Evolutionary conservation across 1,139 yeast species (phyloP).

Genomic region (Magnusiomyces ingens): DNA sequence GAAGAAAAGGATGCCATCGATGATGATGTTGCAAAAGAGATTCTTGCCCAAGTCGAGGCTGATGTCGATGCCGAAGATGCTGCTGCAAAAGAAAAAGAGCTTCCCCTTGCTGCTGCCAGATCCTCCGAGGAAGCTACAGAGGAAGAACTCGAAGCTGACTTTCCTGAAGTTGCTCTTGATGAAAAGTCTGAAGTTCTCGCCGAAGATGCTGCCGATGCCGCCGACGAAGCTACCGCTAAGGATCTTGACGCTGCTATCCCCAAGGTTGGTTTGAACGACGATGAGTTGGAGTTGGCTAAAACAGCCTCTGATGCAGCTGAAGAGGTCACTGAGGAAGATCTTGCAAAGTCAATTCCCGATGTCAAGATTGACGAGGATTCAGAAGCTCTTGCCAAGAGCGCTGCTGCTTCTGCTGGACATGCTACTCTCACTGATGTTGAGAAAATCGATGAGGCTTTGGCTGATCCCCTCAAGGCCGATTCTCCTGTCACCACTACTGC

Average conservation of each 20-base stretch:
- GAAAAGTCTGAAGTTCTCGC: slow-evolving; percentile 23
- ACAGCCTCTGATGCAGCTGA: slow-evolving; percentile 16
- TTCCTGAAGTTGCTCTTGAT: slow-evolving; percentile 19
- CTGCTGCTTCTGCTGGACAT: neutral
- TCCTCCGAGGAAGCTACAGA: slow-evolving; percentile 1
- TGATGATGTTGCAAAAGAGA: slow-evolving; percentile 8
- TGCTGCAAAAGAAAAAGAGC: neutral
- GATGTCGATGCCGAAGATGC: slow-evolving; percentile 8
- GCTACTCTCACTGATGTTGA: no score
- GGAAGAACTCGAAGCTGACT: slow-evolving; percentile 7
- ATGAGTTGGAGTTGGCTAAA: no score
- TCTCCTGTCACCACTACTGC: neutral
- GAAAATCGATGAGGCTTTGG: no score
- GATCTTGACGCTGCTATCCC: no score
- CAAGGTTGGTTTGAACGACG: no score
- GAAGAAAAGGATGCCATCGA: slow-evolving; percentile 7
- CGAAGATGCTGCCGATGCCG: neutral
- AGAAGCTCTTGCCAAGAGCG: neutral
- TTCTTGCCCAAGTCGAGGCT: slow-evolving; percentile 10
- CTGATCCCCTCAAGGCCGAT: neutral
- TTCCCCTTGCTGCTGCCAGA: neutral
- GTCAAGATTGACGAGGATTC: neutral
- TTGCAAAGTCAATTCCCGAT: slow-evolving; percentile 18
- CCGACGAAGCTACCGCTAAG: neutral
- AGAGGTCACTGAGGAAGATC: slow-evolving; percentile 21